Evolutionary conservation across 2,329 filamentous ascomycete species (phyloP), one percentile per base, ranked within the genome.

Genomic region (Alternaria atra): DNA sequence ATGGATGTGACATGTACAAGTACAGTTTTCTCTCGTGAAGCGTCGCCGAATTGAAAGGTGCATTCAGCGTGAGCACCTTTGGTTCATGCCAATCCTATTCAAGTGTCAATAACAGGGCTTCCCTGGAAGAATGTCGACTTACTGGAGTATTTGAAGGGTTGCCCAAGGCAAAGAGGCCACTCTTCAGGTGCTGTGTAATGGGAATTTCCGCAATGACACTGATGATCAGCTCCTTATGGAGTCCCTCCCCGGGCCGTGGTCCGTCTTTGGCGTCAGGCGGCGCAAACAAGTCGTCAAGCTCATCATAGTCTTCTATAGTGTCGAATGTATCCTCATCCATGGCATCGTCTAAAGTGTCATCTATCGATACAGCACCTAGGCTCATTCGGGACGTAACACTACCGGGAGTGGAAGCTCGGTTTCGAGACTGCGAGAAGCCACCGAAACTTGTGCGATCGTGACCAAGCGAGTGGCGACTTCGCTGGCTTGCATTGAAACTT

Each of bases 381-480:
- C 79, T 80, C 66, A 79, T 72, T 35, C 78, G 70, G 23, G 78
- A 79, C 27, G 72, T 70, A 42, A 80, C 70, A 46, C 77, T 79
- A 35, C 84, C 86, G 25, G 84, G 85, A 2, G 87, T 84, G 9
- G 87, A 89, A n/a, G 81, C 84, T 67, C 86, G 83, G 59, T 85
- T 79, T 48, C 80, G 80, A 17, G 80, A 77, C 34, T 78, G 75
- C 15, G 75, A 72, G 35, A 73, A 72, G 27, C 78, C 78, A 44
- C 80, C 80, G 60, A 87, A 84, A 69, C 91, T 94, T 46, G 83
- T 83, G 43, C 91, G 87, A 35, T 86, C 84, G 55, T 87, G 86
- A 30, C 91, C 90, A 65, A 95, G 86, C 2, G 94, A 97, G 54
- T 95, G 90, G 6, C 88, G 85, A 61, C 90, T 86, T 66, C 90